phyloP scores from a whole-genome alignment of 805 yeast genomes.

The Ogataea wickerhamii region DNA sequence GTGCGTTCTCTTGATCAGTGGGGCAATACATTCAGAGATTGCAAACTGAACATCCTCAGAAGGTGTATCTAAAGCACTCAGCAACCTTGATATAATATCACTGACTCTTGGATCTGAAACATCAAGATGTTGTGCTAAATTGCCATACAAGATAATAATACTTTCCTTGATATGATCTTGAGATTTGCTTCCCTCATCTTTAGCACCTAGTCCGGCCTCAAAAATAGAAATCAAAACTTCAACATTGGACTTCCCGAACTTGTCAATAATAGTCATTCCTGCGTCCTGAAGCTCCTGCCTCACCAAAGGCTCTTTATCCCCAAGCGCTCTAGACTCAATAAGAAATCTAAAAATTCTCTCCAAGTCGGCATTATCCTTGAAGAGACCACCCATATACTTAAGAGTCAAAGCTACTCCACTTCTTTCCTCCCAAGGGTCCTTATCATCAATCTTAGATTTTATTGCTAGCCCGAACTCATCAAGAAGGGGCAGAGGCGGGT shows the following conservation, averaged over 20 bases:
- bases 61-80: constrained; percentile 78
- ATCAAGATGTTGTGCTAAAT: constrained; percentile 80
- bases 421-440: constrained; percentile 82
- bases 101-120: constrained; percentile 62
- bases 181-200: constrained; percentile 42
- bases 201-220: constrained; percentile 58
- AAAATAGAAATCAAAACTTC: constrained; percentile 78
- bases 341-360: constrained; percentile 58
- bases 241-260: constrained; percentile 62
- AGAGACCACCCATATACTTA: constrained; percentile 49
- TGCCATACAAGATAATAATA: constrained; percentile 84
- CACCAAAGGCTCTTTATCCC: constrained; percentile 69
- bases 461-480: constrained; percentile 81
- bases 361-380: constrained; percentile 41
- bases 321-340: constrained; percentile 56
- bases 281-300: constrained; percentile 84
- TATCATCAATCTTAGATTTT: constrained; percentile 54
- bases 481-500: constrained; percentile 70
- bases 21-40: constrained; percentile 80
- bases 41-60: constrained; percentile 89
- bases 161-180: constrained; percentile 71
- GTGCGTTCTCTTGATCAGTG: constrained; percentile 62
- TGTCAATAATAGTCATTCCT: constrained; percentile 69
- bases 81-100: constrained; percentile 61
- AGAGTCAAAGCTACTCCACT: constrained; percentile 75